Conservation (phyloP, 352 stramenopile genomes). For the Phytophthora pisi region DNA sequence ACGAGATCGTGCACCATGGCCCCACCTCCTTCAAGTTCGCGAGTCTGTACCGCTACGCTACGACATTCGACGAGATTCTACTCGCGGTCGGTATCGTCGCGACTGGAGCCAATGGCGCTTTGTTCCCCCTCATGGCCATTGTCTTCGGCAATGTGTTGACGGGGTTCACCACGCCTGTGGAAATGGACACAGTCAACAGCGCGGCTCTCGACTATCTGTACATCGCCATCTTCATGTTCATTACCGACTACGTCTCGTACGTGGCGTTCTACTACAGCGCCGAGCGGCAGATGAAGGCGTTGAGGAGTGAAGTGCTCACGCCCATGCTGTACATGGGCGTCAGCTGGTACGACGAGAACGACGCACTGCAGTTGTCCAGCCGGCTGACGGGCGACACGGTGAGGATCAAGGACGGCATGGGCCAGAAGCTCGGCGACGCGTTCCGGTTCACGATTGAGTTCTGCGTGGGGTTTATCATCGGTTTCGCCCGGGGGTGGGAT, state of each 20-base stretch:
- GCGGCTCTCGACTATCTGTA: slow-evolving; percentile 36
- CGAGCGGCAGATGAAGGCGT: slow-evolving; percentile 47
- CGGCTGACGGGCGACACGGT: slow-evolving; percentile 41
- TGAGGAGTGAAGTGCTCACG: slow-evolving; percentile 39
- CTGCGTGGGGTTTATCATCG: slow-evolving; percentile 45
- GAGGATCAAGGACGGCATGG: slow-evolving; percentile 54
- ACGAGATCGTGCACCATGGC: slow-evolving; percentile 25
- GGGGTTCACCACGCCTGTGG: slow-evolving; percentile 36
- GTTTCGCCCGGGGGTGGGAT: slow-evolving; percentile 47
- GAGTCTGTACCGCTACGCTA: slow-evolving; percentile 48
- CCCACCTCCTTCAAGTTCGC: slow-evolving; percentile 39
- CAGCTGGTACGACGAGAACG: slow-evolving; percentile 47
- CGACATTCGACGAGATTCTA: slow-evolving; percentile 36
- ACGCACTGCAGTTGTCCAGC: slow-evolving; percentile 37
- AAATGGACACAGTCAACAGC: slow-evolving; percentile 33
- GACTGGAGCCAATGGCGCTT: slow-evolving; percentile 36
- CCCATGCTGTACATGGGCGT: slow-evolving; percentile 54
- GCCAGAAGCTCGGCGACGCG: slow-evolving; percentile 44
- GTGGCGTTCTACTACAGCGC: slow-evolving; percentile 40
- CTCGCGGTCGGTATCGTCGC: slow-evolving; percentile 30
- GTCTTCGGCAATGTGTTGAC: slow-evolving; percentile 45
- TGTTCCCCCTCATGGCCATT: slow-evolving; percentile 52
- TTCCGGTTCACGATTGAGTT: slow-evolving; percentile 42
- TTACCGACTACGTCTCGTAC: slow-evolving; percentile 44
- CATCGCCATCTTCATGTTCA: slow-evolving; percentile 43